Percentiles rank a stretch among this genome's conserved stretches.
These are phyloP conservation scores for Lasiodiplodia sp. DNA, from an alignment of 2,329 filamentous ascomycete genomes.

Conservation along the genomic window DNA sequence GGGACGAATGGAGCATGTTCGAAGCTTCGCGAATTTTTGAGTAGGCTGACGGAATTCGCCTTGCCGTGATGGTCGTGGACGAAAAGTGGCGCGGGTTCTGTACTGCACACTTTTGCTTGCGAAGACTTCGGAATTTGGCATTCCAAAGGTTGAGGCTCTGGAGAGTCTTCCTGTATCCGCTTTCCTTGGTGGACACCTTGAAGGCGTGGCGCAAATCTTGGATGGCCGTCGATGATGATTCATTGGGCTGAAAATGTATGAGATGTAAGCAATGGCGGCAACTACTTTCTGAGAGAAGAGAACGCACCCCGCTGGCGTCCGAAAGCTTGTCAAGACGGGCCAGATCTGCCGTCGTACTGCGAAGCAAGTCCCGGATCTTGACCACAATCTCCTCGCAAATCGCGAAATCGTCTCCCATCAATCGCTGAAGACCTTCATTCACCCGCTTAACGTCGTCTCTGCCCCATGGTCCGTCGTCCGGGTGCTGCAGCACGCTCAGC, in stretches of 20 bases:
- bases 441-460: slow-evolving; percentile 28
- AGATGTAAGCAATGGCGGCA: too few relatives aligned
- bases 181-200: slow-evolving; percentile 30
- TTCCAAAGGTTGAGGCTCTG: slow-evolving; percentile 32
- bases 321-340: slow-evolving; percentile 14
- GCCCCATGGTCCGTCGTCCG: slow-evolving; percentile 15
- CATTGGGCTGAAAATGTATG: too few relatives aligned
- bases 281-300: too few relatives aligned
- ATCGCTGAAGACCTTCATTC: not conserved
- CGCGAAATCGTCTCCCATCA: slow-evolving; percentile 32
- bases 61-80: slow-evolving; percentile 13
- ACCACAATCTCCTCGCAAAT: slow-evolving; percentile 30
- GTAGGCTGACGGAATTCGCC: slow-evolving; percentile 22
- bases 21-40: slow-evolving; percentile 32
- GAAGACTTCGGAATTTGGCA: slow-evolving; percentile 24
- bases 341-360: slow-evolving; percentile 29
- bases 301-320: too few relatives aligned
- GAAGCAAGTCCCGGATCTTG: slow-evolving; percentile 31
- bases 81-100: slow-evolving; percentile 28
- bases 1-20: slow-evolving; percentile 37
- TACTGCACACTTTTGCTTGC: slow-evolving; percentile 27
- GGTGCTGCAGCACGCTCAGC: slow-evolving; percentile 21
- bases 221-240: not conserved
- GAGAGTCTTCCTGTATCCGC: slow-evolving; percentile 22
- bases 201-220: slow-evolving; percentile 25